phyloP scores from a whole-genome alignment of 129 eudicot species.

The carrot (Daucus carota) region DNA sequence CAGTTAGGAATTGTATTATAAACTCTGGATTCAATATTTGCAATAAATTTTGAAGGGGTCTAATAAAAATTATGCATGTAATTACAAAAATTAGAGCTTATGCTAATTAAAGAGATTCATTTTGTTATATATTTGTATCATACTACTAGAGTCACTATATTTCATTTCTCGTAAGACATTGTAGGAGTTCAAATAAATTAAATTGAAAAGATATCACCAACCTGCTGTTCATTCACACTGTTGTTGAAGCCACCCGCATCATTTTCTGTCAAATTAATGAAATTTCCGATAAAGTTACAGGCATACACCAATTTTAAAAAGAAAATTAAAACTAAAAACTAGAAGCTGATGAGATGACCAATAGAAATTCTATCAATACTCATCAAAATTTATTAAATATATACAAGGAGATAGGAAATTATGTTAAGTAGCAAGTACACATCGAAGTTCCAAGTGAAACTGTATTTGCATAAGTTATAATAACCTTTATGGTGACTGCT shows the following conservation, averaged over 20 bases:
- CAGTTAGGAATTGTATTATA: neutral
- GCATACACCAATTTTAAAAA: neutral
- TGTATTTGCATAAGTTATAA: neutral
- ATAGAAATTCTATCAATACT: neutral
- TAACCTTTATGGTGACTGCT: neutral
- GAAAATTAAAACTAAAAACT: neutral
- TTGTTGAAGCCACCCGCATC: constrained; percentile 88
- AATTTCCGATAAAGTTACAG: neutral
- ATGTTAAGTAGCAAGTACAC: neutral
- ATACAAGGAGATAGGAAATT: neutral
- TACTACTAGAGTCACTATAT: neutral
- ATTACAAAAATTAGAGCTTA: neutral
- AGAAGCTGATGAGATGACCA: neutral
- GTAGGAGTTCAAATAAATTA: neutral
- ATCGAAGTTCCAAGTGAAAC: neutral
- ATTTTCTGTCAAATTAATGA: constrained; percentile 47
- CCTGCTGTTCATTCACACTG: constrained; percentile 87
- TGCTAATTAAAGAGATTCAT: neutral
- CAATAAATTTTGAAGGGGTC: neutral
- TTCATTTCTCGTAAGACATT: neutral
- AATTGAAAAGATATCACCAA: constrained; percentile 21
- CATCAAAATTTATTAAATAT: neutral
- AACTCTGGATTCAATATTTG: neutral
- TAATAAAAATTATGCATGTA: neutral
- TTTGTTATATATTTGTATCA: neutral